Conservation (phyloP, 1,284 basidiomycete species). For the Leccinum colubrinum region DNA sequence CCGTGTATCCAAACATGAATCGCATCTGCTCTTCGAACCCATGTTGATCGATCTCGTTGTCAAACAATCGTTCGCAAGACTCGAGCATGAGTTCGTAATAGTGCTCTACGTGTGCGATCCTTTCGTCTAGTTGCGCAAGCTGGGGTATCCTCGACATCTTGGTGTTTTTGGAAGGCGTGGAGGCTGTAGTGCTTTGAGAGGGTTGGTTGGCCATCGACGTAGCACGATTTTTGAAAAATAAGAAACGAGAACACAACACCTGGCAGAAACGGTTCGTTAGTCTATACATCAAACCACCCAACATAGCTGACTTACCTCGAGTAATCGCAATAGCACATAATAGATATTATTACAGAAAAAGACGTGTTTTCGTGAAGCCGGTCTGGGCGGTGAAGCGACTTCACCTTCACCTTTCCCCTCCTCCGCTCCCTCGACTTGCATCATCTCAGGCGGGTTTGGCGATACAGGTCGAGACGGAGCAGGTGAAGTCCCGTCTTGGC, state of each 20-base stretch:
- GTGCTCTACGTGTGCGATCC: constrained; percentile 43
- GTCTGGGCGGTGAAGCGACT: constrained; percentile 17
- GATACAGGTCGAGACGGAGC: constrained; percentile 42
- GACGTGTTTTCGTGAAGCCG: constrained; percentile 46
- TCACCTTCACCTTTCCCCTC: constrained; percentile 28
- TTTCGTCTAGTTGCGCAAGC: constrained; percentile 23
- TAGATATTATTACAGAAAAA: constrained; percentile 92
- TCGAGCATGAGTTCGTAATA: constrained; percentile 86
- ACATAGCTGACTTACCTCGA: constrained; percentile 61
- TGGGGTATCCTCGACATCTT: constrained; percentile 27
- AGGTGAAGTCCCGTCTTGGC: constrained; percentile 39
- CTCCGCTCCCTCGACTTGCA: constrained; percentile 33
- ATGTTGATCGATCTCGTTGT: constrained; percentile 86
- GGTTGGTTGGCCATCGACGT: constrained; percentile 43
- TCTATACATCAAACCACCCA: background rate
- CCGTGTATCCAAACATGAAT: constrained; percentile 86
- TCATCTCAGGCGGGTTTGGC: constrained; percentile 46
- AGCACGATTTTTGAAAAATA: constrained; percentile 73
- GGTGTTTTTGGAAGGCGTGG: constrained; percentile 34
- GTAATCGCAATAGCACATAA: constrained; percentile 81
- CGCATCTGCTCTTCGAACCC: constrained; percentile 91
- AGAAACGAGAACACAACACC: constrained; percentile 86
- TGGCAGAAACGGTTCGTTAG: constrained; percentile 32
- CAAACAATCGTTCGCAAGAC: constrained; percentile 88
- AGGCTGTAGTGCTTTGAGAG: constrained; percentile 23